Evolutionary conservation across 2,329 filamentous ascomycete species (phyloP).

Genomic region (Tolypocladium cylindrosporum): DNA sequence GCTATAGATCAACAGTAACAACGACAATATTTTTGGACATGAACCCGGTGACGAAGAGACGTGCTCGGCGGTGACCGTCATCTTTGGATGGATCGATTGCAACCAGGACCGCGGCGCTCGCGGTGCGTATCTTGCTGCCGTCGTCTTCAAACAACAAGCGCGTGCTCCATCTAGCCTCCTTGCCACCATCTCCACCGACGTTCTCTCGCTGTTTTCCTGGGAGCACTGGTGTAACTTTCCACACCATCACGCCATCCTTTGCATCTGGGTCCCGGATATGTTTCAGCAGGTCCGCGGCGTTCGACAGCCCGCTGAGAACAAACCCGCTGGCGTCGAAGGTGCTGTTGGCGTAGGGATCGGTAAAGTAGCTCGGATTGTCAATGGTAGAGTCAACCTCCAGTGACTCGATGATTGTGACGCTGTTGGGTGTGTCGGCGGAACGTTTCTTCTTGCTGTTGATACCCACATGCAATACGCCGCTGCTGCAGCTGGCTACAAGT

Average conservation of each 20-base stretch:
- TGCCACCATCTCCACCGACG: not conserved
- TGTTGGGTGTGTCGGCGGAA: constrained; percentile 3
- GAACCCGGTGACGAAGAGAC: constrained; percentile 50
- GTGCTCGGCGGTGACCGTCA: constrained; percentile 35
- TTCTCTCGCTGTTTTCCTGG: not conserved
- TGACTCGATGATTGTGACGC: constrained; percentile 24
- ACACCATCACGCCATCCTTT: constrained; percentile 35
- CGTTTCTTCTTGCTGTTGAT: constrained; percentile 8
- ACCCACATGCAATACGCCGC: constrained; percentile 37
- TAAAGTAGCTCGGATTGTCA: constrained; percentile 51
- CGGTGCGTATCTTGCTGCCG: constrained; percentile 35
- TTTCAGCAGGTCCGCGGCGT: constrained; percentile 24
- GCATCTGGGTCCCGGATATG: constrained; percentile 22
- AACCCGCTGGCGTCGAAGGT: constrained; percentile 42
- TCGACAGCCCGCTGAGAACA: constrained; percentile 36
- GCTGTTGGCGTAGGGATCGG: constrained; percentile 36
- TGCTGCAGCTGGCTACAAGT: constrained; percentile 29
- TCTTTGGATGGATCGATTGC: constrained; percentile 36
- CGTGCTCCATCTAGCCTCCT: constrained; percentile 25
- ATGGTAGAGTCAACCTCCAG: constrained; percentile 33
- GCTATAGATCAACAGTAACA: constrained; percentile 33
- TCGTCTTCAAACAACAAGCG: constrained; percentile 49
- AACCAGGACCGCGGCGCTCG: constrained; percentile 42
- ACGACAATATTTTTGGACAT: constrained; percentile 37
- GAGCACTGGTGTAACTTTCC: constrained; percentile 17